phyloP scores from a whole-genome alignment of 2,329 filamentous ascomycete species.

The Podosphaera leucotricha region DNA sequence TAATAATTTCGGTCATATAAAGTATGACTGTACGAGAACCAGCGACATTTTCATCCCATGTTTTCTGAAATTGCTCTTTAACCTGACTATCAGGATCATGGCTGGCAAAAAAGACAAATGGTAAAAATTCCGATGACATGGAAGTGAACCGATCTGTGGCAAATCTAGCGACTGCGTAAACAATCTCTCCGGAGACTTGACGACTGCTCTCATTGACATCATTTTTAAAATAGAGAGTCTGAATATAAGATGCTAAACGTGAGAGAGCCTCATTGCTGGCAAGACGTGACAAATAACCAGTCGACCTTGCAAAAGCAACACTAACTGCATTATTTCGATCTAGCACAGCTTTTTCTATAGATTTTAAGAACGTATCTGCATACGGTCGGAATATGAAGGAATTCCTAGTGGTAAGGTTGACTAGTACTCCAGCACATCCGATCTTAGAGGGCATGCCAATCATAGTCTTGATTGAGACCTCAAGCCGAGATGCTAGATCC shows the following conservation, averaged over 20 bases:
- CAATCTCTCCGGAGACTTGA: constrained; percentile 58
- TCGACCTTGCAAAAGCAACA: constrained; percentile 63
- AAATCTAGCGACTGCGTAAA: constrained; percentile 61
- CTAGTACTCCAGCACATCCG: constrained; percentile 64
- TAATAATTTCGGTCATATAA: constrained; percentile 63
- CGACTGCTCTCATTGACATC: constrained; percentile 56
- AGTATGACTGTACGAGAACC: constrained; percentile 60
- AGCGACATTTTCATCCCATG: constrained; percentile 80
- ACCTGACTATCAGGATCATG: constrained; percentile 69
- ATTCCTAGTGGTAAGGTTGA: constrained; percentile 63
- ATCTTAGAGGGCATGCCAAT: constrained; percentile 88
- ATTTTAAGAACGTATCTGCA: constrained; percentile 49
- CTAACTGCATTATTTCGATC: constrained; percentile 90
- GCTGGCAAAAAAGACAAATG: constrained; percentile 70
- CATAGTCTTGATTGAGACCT: constrained; percentile 59
- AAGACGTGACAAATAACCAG: constrained; percentile 58
- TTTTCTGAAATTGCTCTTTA: constrained; percentile 54
- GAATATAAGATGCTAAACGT: constrained; percentile 27
- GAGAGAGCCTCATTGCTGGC: constrained; percentile 25
- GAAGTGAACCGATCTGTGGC: constrained; percentile 72
- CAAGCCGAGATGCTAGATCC: constrained; percentile 45
- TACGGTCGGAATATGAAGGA: constrained; percentile 51
- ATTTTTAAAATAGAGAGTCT: constrained; percentile 51
- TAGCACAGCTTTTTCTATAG: constrained; percentile 59
- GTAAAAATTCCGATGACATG: constrained; percentile 51